These are phyloP conservation scores for Epichloe baconii DNA, from an alignment of 2,329 filamentous ascomycete species.

Conservation along the genomic window DNA sequence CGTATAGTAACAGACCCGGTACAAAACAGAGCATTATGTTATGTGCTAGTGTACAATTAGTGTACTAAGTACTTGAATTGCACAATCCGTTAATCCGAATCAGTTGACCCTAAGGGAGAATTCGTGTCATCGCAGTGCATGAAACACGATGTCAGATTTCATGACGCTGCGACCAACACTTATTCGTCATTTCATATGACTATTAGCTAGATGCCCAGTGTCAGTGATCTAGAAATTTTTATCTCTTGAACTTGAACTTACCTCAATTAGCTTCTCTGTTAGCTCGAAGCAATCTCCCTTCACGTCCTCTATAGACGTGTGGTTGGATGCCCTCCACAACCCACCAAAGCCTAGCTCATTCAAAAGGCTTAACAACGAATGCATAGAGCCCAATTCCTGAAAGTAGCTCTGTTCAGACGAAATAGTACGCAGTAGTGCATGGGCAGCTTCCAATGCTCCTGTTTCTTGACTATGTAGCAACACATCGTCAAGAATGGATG, in stretches of 20 bases:
- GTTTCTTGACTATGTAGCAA: slow-evolving; percentile 51
- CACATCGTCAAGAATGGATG: slow-evolving; percentile 46
- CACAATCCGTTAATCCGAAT: no score
- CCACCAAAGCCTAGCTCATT: slow-evolving; percentile 51
- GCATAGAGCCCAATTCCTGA: slow-evolving; percentile 32
- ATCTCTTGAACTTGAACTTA: slow-evolving; percentile 16
- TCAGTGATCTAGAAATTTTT: neutral
- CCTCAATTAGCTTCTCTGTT: slow-evolving; percentile 49
- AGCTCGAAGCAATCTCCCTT: slow-evolving; percentile 39
- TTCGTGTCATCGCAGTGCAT: neutral
- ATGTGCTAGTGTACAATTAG: no score
- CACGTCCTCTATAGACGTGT: slow-evolving; percentile 34
- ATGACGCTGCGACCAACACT: neutral
- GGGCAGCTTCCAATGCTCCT: slow-evolving; percentile 45
- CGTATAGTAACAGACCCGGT: no score
- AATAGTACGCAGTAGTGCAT: slow-evolving; percentile 44
- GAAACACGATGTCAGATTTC: neutral
- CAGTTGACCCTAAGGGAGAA: neutral
- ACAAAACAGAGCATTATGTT: no score
- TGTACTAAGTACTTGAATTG: no score
- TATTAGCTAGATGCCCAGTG: slow-evolving; percentile 3
- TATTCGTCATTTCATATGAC: slow-evolving; percentile 1
- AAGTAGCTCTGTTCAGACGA: slow-evolving; percentile 40
- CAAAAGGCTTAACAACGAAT: slow-evolving; percentile 37
- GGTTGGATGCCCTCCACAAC: slow-evolving; percentile 44